Evolutionary conservation across 1,284 basidiomycete species (phyloP).

Genomic region (Salmacisia buchloeana): DNA sequence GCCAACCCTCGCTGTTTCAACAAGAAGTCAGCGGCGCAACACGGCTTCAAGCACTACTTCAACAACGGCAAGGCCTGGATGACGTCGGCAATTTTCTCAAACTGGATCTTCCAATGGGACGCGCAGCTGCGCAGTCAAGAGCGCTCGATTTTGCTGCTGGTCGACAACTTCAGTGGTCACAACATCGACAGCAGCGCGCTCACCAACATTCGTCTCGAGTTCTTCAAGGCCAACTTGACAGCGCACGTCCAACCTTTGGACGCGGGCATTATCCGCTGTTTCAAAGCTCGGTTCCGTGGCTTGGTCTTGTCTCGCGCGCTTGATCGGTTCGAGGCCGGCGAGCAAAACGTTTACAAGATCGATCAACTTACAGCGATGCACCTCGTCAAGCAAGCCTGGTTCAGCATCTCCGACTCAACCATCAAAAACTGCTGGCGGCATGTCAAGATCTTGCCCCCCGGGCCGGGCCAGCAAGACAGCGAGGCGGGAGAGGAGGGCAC

Average conservation of each 20-base stretch:
- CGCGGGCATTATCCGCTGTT: slow-evolving; percentile 14
- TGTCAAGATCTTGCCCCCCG: neutral
- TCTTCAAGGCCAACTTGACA: slow-evolving; percentile 15
- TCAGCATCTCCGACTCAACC: neutral
- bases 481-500: too few relatives aligned
- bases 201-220: slow-evolving; percentile 15
- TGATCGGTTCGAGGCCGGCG: neutral
- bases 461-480: too few relatives aligned
- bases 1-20: neutral
- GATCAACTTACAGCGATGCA: neutral
- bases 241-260: slow-evolving; percentile 15
- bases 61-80: neutral
- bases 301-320: neutral
- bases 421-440: neutral
- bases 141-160: slow-evolving; percentile 7
- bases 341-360: neutral
- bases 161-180: slow-evolving; percentile 18
- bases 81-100: neutral
- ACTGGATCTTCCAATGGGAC: neutral
- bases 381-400: neutral
- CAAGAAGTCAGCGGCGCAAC: neutral
- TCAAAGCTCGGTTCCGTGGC: slow-evolving; percentile 8
- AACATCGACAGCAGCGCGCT: slow-evolving; percentile 4
- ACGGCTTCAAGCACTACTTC: neutral
- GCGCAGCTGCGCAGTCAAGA: neutral